phyloP scores from a whole-genome alignment of 805 yeast genomes.

The Starmerella stigmatis region DNA sequence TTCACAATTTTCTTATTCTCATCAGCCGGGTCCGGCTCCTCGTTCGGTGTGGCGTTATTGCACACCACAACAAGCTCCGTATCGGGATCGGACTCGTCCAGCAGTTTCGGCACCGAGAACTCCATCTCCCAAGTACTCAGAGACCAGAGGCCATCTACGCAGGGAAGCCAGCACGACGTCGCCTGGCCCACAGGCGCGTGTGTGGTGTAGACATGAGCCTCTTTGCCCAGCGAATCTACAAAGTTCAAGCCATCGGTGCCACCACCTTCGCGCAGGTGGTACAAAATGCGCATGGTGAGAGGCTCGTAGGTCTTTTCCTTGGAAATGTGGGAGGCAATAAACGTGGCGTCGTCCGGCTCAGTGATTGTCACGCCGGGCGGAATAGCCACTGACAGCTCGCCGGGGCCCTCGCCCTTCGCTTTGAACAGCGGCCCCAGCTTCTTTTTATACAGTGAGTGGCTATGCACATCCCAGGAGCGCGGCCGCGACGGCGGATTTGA shows the following conservation, averaged over 20 bases:
- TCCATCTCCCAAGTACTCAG: conserved; percentile 87
- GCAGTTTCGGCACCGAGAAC: conserved; percentile 69
- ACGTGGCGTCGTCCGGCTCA: conserved; percentile 39
- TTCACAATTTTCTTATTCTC: conserved; percentile 60
- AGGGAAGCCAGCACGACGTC: conserved; percentile 97
- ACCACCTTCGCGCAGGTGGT: conserved; percentile 48
- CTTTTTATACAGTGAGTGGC: conserved; percentile 22
- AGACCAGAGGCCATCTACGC: conserved; percentile 81
- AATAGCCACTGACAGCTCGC: conserved; percentile 51
- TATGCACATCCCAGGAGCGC: conserved; percentile 25
- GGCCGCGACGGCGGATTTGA: conserved; percentile 30
- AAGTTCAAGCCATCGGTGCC: conserved; percentile 61
- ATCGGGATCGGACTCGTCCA: conserved; percentile 28
- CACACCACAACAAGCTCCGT: conserved; percentile 35
- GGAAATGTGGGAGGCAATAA: conserved; percentile 29
- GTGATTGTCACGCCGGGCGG: conserved; percentile 59
- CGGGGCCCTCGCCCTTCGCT: conserved; percentile 42
- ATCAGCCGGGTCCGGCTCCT: conserved; percentile 64
- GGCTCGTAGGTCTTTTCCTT: conserved; percentile 47
- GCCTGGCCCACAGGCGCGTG: conserved; percentile 69
- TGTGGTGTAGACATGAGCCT: conserved; percentile 67
- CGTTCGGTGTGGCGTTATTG: conserved; percentile 39
- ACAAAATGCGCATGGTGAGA: conserved; percentile 57
- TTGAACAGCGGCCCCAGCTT: conserved; percentile 27
- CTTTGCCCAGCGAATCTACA: conserved; percentile 42